Percentiles rank a stretch among this genome's conserved stretches.
Conservation (phyloP, 2,329 filamentous ascomycete genomes). For the Scytalidium sp. region DNA sequence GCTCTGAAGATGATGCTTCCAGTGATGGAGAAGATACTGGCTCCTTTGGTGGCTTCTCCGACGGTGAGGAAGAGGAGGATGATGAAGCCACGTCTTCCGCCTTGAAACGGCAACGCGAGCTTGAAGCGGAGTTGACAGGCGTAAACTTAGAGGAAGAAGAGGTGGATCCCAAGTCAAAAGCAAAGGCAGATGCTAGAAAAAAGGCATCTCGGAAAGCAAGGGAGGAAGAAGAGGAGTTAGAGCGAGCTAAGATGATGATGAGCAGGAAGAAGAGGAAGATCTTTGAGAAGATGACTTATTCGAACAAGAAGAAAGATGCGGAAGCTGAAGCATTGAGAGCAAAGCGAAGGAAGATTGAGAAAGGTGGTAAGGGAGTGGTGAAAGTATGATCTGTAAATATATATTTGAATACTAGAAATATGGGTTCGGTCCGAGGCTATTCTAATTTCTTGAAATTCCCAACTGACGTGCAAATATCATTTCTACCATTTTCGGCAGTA, state of each 20-base stretch:
- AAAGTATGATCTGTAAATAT: conserved; percentile 10
- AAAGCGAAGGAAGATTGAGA: conserved; percentile 91
- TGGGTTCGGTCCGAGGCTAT: too few relatives aligned
- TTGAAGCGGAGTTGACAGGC: conserved; percentile 88
- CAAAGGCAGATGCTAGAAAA: conserved; percentile 68
- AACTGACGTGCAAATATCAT: too few relatives aligned
- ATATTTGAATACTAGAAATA: conserved; percentile 13
- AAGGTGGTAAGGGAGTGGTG: conserved; percentile 24
- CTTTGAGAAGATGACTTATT: conserved; percentile 96
- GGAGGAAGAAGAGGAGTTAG: conserved; percentile 81
- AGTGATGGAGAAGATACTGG: conserved; percentile 25
- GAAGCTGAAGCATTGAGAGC: conserved; percentile 82
- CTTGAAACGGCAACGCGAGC: conserved; percentile 77
- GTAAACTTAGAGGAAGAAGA: conserved; percentile 51
- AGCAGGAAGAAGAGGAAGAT: conserved; percentile 97
- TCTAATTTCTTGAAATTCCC: too few relatives aligned
- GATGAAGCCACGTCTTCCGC: conserved; percentile 61
- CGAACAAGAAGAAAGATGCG: conserved; percentile 87
- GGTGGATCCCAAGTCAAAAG: conserved; percentile 53
- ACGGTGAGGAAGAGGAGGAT: conserved; percentile 44
- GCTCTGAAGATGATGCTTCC: conserved; percentile 33
- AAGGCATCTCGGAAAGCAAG: conserved; percentile 67
- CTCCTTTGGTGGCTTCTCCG: conserved; percentile 30
- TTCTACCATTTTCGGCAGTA: too few relatives aligned
- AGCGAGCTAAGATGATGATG: conserved; percentile 97